These are phyloP conservation scores for Lavandula angustifolia DNA, from an alignment of 257 asterid genomes.

Conservation along the genomic window DNA sequence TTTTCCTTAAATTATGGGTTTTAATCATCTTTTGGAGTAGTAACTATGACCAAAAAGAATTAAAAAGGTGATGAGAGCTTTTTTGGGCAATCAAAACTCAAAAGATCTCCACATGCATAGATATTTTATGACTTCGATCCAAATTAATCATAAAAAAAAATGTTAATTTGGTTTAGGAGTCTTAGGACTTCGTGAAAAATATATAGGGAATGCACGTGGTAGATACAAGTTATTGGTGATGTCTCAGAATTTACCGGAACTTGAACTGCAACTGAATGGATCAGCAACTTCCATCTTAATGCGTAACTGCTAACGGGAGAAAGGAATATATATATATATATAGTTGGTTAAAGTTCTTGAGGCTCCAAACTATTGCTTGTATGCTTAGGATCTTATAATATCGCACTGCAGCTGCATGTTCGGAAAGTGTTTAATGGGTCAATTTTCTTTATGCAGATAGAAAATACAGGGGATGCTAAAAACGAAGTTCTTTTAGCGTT, in stretches of 20 bases:
- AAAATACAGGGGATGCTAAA: constrained; percentile 65
- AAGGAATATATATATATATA: no score
- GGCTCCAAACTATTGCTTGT: constrained; percentile 2
- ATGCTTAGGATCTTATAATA: constrained; percentile 8
- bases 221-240: neutral
- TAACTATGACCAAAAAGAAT: neutral
- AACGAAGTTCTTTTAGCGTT: constrained; percentile 75
- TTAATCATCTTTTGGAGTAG: neutral
- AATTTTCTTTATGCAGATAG: constrained; percentile 56
- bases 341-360: neutral
- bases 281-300: neutral
- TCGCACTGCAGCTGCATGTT: constrained; percentile 15
- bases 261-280: constrained; percentile 5
- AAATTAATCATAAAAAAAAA: neutral
- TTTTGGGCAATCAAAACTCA: constrained; percentile 12
- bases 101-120: neutral
- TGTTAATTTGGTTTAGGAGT: constrained; percentile 1
- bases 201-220: neutral
- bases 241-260: constrained; percentile 11
- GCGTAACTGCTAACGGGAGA: neutral
- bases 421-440: constrained; percentile 25
- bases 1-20: neutral
- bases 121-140: constrained; percentile 9
- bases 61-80: neutral
- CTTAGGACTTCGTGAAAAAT: constrained; percentile 1